Evolutionary conservation across 495 filamentous ascomycete genomes (phyloP).

Genomic region (Annulohypoxylon stygium): DNA sequence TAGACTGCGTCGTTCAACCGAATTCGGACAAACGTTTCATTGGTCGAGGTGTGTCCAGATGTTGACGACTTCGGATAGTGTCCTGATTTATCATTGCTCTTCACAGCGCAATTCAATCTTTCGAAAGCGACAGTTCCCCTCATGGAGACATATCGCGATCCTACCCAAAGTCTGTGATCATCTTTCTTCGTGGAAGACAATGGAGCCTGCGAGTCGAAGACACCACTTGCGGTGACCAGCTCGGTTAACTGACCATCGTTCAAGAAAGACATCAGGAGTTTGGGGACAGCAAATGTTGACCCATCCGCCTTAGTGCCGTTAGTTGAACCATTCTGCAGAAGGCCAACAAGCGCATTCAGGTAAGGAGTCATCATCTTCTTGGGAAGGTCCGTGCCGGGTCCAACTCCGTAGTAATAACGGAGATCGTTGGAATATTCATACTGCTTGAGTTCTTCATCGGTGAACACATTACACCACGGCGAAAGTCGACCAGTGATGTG

Average conservation of each 20-base stretch:
- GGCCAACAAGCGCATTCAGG: conserved; percentile 61
- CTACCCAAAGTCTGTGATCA: conserved; percentile 54
- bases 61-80: not conserved
- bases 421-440: conserved; percentile 73
- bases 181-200: conserved; percentile 59
- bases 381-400: conserved; percentile 64
- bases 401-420: conserved; percentile 70
- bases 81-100: not conserved
- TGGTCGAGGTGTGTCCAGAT: not conserved
- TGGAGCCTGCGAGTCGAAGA: conserved; percentile 63
- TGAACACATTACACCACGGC: conserved; percentile 68
- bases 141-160: conserved; percentile 67
- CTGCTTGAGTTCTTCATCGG: conserved; percentile 62
- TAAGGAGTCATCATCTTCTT: conserved; percentile 65
- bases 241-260: conserved; percentile 73
- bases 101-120: conserved; percentile 57
- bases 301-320: conserved; percentile 58
- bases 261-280: conserved; percentile 65
- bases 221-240: conserved; percentile 64
- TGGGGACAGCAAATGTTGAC: conserved; percentile 56
- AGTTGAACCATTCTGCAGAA: conserved; percentile 61
- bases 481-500: conserved; percentile 68
- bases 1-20: conserved; percentile 69
- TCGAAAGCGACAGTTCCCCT: conserved; percentile 68
- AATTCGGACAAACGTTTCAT: conserved; percentile 59